Base-by-base conservation (phyloP, 2,329 filamentous ascomycete species). In the Gyromitra esculenta region DNA sequence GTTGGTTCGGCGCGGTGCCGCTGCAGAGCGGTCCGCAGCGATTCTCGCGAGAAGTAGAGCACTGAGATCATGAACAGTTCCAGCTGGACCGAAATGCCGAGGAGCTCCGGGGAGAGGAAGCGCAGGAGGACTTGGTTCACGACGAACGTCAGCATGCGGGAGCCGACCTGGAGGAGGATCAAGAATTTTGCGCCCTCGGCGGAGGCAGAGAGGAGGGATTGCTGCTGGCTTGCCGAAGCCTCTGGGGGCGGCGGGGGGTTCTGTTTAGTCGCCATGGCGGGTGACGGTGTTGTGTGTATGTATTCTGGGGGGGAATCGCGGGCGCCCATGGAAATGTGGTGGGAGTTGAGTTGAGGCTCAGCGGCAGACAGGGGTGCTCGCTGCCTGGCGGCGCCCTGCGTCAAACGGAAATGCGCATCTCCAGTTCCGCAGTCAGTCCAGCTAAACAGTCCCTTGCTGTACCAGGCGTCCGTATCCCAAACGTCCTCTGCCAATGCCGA, bases 1-100 rank as follows among this genome's bases (percentile, higher is more conserved):
- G 39, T 21, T 52, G 78, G 79, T n/a, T 84, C 82, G n/a, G 83
- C 80, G 13, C 85, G 85, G 80, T 94, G 92, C 66, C 96, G 88
- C 84, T 98, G 95, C 45, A 97, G 89, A 35, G 95, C 94, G n/a
- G 97, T 91, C 15, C 96, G 91, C 63, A 98, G 85, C 81, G 92
- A 95, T 84, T 99, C 96, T 50, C 96, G 89, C 0, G 96, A 92
- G 82, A 99, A 98, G 84, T 97, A 97, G 0, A 99, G 87, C n/a
- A 96, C 91, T 0, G 94, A 93, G 57, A 97, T 91, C 76, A 95
- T 94, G 83, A 94, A 97, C 0, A 98, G 89, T 81, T 99, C 96
- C 1, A 99, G 88, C 83, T 97, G 96, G 0, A 94, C 91, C 1
- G 94, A 91, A 4, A 97, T 87, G 5, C 95, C 96, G 0, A 99